Conservation (phyloP, 2,329 filamentous ascomycete species). For the Metarhizium humberi region DNA sequence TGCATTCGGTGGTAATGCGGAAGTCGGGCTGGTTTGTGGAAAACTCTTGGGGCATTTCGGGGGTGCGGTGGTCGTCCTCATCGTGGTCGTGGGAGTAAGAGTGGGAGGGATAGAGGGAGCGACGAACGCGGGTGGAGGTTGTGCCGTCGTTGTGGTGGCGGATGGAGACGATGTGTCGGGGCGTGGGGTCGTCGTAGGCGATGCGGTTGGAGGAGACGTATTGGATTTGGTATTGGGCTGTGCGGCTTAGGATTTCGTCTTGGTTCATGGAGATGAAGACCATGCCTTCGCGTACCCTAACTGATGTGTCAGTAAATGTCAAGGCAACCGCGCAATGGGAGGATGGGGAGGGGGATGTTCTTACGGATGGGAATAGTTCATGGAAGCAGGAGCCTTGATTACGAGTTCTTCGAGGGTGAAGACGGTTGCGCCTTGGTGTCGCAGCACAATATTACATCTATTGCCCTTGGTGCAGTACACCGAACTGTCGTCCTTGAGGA, state of each 20-base stretch:
- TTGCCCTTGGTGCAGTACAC: conserved; percentile 89
- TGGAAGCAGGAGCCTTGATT: conserved; percentile 70
- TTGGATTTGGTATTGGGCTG: conserved; percentile 66
- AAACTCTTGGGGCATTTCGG: conserved; percentile 50
- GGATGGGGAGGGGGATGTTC: conserved; percentile 24
- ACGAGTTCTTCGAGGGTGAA: conserved; percentile 80
- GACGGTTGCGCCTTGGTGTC: conserved; percentile 68
- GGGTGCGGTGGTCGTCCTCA: conserved; percentile 35
- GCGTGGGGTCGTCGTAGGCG: conserved; percentile 3
- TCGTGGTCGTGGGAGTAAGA: conserved; percentile 21
- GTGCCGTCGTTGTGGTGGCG: conserved; percentile 43
- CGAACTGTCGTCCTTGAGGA: conserved; percentile 70
- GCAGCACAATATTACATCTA: conserved; percentile 76
- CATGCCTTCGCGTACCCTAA: conserved; percentile 80
- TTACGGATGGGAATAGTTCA: conserved; percentile 78
- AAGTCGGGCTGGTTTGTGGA: conserved; percentile 37
- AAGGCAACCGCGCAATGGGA: not conserved
- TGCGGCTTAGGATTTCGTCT: conserved; percentile 64
- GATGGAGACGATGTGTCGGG: conserved; percentile 37
- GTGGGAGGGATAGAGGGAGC: not conserved
- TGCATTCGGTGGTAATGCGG: conserved; percentile 49
- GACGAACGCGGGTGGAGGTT: conserved; percentile 14
- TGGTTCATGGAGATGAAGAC: conserved; percentile 83
- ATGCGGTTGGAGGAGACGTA: conserved; percentile 19
- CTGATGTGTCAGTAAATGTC: conserved; percentile 16